Base-by-base conservation (phyloP, 140 eudicot species). In the Cichorium intybus region DNA sequence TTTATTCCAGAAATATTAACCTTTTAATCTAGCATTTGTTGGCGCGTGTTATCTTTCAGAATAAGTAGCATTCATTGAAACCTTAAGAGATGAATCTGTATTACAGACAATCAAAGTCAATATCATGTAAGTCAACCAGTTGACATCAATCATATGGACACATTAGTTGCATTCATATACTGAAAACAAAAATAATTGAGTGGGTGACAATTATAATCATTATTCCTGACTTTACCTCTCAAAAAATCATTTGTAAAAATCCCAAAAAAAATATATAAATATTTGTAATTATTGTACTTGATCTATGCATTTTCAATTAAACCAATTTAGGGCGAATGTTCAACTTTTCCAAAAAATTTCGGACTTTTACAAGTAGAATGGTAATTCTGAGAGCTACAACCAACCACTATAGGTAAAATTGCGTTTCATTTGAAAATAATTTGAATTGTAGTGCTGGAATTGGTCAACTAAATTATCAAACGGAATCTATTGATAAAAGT, bases 81-180 rank as follows among this genome's bases (percentile, higher is more conserved):
- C 24, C 60, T 24, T 59, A 17, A 9, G 6, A 68, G 35, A 22
- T 51, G 77, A 39, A 77, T 71, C 82, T 77, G 78, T 70, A 52
- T n/a, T 10, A 66, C 66, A 51, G 58, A 77, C 29, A 68, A 49
- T 59, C 53, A 68, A 75, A 35, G 75, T 68, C 75, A 60, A 68
- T 27, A 53, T 6, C 43, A 27, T 28, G 57, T 24, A 60, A 60
- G 75, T 75, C 70, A 68, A 75, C 70, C 70, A 75, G 65, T 67
- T 75, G 80, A 75, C 80, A 59, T 74, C 51, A 15, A 67, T 68
- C 52, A 74, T 59, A 57, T 12, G 41, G 39, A 66, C 12, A 27
- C 21, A 58, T 20, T 35, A 66, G 26, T 16, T 10, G 7, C 2
- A 28, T 57, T 46, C 11, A 57, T 26, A 35, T 12, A 27, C 22